A percentile compares a stretch with the other conserved stretches of the same genome.
Conservation (phyloP, 2,329 filamentous ascomycete species). For the Dactylonectria macrodidyma region DNA sequence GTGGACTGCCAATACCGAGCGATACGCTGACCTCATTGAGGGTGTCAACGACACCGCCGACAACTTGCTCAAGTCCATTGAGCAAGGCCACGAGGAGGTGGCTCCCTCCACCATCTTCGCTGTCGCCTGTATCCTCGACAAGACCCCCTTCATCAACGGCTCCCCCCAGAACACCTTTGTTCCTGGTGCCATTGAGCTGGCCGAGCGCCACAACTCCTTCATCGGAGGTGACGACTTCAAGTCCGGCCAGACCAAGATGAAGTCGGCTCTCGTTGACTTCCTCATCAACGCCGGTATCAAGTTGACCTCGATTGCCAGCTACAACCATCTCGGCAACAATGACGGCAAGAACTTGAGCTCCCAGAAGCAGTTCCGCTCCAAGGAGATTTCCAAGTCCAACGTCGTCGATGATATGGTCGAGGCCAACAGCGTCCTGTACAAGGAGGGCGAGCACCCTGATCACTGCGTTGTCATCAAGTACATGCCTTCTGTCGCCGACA, state of each 20-base stretch:
- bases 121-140: slow-evolving; percentile 92
- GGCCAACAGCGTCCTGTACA: slow-evolving; percentile 92
- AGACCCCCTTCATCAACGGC: slow-evolving; percentile 96
- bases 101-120: slow-evolving; percentile 96
- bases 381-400: slow-evolving; percentile 99
- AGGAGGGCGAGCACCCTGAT: slow-evolving; percentile 93
- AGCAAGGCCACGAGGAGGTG: slow-evolving; percentile 90
- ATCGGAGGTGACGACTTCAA: slow-evolving; percentile 99
- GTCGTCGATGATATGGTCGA: slow-evolving; percentile 99
- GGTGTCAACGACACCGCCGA: slow-evolving; percentile 98
- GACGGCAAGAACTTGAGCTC: slow-evolving; percentile 99
- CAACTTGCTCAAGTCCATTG: slow-evolving; percentile 90
- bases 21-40: slow-evolving; percentile 88
- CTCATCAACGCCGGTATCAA: slow-evolving; percentile 99
- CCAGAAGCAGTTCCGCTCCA: slow-evolving; percentile 98
- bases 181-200: slow-evolving; percentile 90
- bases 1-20: slow-evolving; percentile 99
- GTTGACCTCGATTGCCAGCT: slow-evolving; percentile 97
- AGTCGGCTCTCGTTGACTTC: slow-evolving; percentile 98
- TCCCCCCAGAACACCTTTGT: slow-evolving; percentile 99
- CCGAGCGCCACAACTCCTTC: slow-evolving; percentile 88
- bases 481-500: slow-evolving; percentile 98
- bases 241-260: slow-evolving; percentile 99
- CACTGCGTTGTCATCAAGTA: slow-evolving; percentile 99
- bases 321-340: slow-evolving; percentile 99